A percentile compares a stretch with the other conserved stretches of the same genome.
These are phyloP conservation scores for Puccinia hordei DNA, from an alignment of 1,284 basidiomycete genomes.

Conservation along the genomic window DNA sequence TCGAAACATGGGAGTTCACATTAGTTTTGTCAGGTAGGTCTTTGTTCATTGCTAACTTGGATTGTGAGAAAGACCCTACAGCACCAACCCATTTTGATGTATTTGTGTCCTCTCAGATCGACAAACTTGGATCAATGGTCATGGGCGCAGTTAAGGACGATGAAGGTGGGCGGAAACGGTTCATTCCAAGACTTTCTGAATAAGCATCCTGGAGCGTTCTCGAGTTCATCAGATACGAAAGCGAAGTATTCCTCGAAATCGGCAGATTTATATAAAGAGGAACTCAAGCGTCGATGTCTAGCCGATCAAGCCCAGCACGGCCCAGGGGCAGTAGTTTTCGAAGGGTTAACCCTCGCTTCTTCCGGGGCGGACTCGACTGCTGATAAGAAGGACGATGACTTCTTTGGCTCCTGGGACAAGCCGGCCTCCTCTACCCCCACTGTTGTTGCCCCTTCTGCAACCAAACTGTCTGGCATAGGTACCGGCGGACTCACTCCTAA, in stretches of 20 bases:
- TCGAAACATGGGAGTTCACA: slow-evolving; percentile 96
- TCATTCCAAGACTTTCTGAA: slow-evolving; percentile 87
- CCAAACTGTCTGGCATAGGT: slow-evolving; percentile 66
- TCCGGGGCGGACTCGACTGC: slow-evolving; percentile 58
- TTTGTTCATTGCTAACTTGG: not conserved
- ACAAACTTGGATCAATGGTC: slow-evolving; percentile 97
- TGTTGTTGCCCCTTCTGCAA: slow-evolving; percentile 59
- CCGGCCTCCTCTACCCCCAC: slow-evolving; percentile 61
- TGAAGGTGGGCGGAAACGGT: slow-evolving; percentile 94
- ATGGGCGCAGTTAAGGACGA: slow-evolving; percentile 82
- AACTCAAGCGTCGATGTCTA: slow-evolving; percentile 77
- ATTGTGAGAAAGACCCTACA: not conserved
- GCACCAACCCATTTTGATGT: slow-evolving; percentile 25
- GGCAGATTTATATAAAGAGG: slow-evolving; percentile 88
- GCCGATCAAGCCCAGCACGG: slow-evolving; percentile 75
- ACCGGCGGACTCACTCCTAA: slow-evolving; percentile 62
- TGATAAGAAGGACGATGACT: slow-evolving; percentile 75
- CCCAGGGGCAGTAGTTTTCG: slow-evolving; percentile 74
- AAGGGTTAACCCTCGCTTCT: slow-evolving; percentile 67
- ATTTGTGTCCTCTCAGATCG: slow-evolving; percentile 66
- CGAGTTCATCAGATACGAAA: slow-evolving; percentile 77
- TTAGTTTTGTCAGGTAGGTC: slow-evolving; percentile 88
- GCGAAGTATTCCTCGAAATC: slow-evolving; percentile 83
- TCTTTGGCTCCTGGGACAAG: slow-evolving; percentile 95
- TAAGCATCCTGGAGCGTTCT: slow-evolving; percentile 74